These are phyloP conservation scores for Petunia axillaris DNA, from an alignment of 257 asterid genomes.

Conservation along the genomic window DNA sequence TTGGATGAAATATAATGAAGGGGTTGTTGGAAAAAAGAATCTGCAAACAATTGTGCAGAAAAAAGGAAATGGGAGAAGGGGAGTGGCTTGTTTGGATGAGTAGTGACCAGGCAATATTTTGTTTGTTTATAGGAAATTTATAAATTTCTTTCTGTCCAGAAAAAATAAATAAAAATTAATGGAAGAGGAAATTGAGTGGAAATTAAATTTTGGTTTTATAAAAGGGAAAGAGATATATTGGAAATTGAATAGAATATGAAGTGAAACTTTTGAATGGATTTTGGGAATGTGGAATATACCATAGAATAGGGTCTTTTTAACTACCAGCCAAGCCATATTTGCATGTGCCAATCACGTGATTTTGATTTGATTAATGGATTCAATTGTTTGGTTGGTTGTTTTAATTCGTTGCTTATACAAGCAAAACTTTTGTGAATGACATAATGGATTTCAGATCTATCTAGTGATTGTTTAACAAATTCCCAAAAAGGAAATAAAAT, in stretches of 20 bases:
- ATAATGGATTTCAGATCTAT: not conserved
- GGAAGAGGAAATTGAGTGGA: constrained; percentile 12
- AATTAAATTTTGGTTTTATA: not conserved
- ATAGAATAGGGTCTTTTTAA: not conserved
- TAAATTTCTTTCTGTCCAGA: constrained; percentile 15
- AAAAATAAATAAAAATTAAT: not conserved
- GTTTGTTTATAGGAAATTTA: constrained; percentile 16
- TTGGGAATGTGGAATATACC: not conserved
- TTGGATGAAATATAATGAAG: not conserved
- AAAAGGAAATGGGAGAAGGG: constrained; percentile 24
- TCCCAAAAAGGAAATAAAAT: not conserved
- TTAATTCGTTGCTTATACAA: constrained; percentile 8
- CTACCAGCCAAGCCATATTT: not conserved
- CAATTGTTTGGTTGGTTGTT: not conserved
- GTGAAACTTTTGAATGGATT: not conserved
- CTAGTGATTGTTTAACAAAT: not conserved
- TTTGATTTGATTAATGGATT: not conserved
- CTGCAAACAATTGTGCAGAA: constrained; percentile 30
- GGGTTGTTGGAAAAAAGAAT: constrained; percentile 38
- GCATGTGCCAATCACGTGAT: not conserved
- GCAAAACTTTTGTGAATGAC: constrained; percentile 12
- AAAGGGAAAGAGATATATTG: not conserved
- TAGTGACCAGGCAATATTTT: constrained; percentile 19
- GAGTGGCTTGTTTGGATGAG: constrained; percentile 26
- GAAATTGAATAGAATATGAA: not conserved